phyloP scores from a whole-genome alignment of 2,329 filamentous ascomycete genomes.

The Beauveria caledonica region DNA sequence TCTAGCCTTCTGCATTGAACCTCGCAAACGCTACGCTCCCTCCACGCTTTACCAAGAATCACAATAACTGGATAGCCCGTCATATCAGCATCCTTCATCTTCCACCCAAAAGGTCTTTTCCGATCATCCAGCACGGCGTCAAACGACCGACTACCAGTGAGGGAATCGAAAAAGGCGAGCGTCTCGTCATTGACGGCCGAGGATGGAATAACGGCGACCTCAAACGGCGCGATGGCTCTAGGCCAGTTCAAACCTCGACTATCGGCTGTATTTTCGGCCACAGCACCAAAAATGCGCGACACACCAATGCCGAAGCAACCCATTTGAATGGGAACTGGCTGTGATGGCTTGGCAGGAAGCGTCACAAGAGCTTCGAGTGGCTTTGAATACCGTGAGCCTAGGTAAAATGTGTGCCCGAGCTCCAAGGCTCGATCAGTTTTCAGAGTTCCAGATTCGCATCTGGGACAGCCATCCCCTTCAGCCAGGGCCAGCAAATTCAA shows the following conservation, averaged over 20 bases:
- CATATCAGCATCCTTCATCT: conserved; percentile 80
- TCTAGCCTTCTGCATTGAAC: conserved; percentile 68
- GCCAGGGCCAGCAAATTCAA: conserved; percentile 58
- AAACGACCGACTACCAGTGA: conserved; percentile 33
- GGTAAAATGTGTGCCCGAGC: conserved; percentile 88
- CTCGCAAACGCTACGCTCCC: conserved; percentile 51
- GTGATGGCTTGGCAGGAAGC: conserved; percentile 21
- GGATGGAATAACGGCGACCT: conserved; percentile 57
- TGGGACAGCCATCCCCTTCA: conserved; percentile 64
- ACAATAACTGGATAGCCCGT: conserved; percentile 82
- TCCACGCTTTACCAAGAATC: conserved; percentile 67
- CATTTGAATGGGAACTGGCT: conserved; percentile 65
- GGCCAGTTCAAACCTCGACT: conserved; percentile 80
- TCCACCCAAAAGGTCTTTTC: conserved; percentile 64
- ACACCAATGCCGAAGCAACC: conserved; percentile 95
- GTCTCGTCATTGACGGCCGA: conserved; percentile 39
- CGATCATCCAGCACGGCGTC: conserved; percentile 73
- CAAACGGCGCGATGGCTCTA: conserved; percentile 73
- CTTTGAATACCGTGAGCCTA: conserved; percentile 79
- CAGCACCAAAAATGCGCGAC: conserved; percentile 79
- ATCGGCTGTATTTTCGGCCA: conserved; percentile 69
- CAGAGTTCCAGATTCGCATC: conserved; percentile 57
- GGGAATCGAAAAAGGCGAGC: conserved; percentile 53
- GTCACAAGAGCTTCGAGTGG: conserved; percentile 60
- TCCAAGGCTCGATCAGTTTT: conserved; percentile 69